A percentile compares a stretch with the other conserved stretches of the same genome.
These are phyloP conservation scores for Bruguiera gymnorhiza DNA, from an alignment of 345 rosid species.

Conservation along the genomic window DNA sequence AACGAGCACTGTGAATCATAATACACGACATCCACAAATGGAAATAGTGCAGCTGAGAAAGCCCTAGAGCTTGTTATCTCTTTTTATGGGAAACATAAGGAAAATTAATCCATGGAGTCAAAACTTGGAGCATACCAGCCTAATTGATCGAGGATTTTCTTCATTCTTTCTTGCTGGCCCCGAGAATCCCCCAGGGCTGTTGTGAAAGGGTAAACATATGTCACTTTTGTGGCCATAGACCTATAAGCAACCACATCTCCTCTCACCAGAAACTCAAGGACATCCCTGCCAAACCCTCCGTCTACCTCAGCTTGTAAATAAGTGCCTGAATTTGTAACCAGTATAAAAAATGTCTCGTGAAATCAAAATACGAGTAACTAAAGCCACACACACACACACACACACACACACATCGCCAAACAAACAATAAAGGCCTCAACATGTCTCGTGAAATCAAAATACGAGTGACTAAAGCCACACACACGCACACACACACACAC, in stretches of 20 bases:
- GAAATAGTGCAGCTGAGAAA: too few relatives aligned
- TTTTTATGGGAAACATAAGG: background rate
- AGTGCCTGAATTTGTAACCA: constrained; percentile 40
- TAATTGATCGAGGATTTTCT: constrained; percentile 55
- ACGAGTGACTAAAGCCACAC: background rate
- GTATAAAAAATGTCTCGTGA: background rate
- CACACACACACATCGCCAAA: background rate
- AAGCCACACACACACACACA: background rate
- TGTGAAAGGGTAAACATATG: constrained; percentile 86
- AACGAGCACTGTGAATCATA: too few relatives aligned
- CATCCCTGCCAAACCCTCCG: constrained; percentile 72
- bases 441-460: background rate
- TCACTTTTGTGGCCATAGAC: constrained; percentile 72
- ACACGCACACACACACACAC: background rate
- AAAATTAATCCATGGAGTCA: constrained; percentile 62
- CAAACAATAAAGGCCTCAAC: background rate
- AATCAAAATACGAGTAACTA: background rate
- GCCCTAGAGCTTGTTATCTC: background rate
- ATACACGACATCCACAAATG: too few relatives aligned
- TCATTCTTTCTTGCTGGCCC: constrained; percentile 77
- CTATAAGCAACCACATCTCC: constrained; percentile 75
- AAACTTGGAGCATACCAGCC: constrained; percentile 85
- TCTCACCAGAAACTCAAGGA: constrained; percentile 75
- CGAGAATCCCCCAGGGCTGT: constrained; percentile 87
- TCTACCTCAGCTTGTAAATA: constrained; percentile 74